Conservation (phyloP, 1,139 yeast genomes). For the Kodamaea anthophila region DNA sequence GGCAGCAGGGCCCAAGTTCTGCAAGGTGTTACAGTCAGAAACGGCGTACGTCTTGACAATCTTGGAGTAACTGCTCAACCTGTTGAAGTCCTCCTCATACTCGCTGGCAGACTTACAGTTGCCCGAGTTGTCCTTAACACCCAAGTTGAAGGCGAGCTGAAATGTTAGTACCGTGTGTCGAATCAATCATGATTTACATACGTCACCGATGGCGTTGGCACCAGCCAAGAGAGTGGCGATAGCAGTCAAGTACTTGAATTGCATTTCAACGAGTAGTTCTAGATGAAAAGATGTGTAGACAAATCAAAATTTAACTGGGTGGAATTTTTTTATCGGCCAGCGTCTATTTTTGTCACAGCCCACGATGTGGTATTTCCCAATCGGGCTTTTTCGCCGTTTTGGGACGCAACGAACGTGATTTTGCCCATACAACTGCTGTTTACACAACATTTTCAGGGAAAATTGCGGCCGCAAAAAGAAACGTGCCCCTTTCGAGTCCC, state of each 20-base stretch:
- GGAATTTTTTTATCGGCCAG: conserved; percentile 6
- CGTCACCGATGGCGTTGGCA: conserved; percentile 40
- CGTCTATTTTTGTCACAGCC: conserved; percentile 6
- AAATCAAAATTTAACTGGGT: conserved; percentile 4
- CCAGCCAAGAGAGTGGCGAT: conserved; percentile 33
- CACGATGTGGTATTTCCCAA: no score
- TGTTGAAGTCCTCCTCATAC: conserved; percentile 56
- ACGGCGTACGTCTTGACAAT: conserved; percentile 79
- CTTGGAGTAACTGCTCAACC: conserved; percentile 49
- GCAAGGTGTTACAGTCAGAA: conserved; percentile 81
- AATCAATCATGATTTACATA: conserved; percentile 19
- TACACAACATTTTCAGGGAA: conserved; percentile 2
- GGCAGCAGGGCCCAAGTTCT: conserved; percentile 80
- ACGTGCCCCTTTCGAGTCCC: no score
- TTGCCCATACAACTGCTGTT: conserved; percentile 1
- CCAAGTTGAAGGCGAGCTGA: conserved; percentile 69
- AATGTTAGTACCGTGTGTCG: conserved; percentile 7
- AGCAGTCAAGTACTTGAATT: conserved; percentile 33
- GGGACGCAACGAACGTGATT: neutral
- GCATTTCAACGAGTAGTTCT: conserved; percentile 22
- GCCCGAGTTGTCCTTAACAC: conserved; percentile 66
- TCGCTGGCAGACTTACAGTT: conserved; percentile 67
- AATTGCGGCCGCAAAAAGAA: conserved; percentile 1
- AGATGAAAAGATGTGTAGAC: conserved; percentile 5
- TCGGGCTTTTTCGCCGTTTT: neutral